Evolutionary conservation across 192 early-diverging fungal genomes (phyloP).

Genomic region (Physocladia obscura): DNA sequence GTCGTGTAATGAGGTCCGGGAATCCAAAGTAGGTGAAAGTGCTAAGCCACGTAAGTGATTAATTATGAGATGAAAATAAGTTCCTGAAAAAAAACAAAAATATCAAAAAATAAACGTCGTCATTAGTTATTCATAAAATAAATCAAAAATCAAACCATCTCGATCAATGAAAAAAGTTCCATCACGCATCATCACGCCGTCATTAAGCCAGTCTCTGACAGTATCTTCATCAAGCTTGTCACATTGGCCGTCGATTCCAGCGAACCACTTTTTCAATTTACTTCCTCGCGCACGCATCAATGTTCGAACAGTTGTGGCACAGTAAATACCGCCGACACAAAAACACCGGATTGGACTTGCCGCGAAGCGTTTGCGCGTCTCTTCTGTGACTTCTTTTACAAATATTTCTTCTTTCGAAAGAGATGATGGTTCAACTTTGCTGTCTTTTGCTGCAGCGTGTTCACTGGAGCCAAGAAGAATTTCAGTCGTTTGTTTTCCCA

Average conservation of each 20-base stretch:
- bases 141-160: conserved; percentile 32
- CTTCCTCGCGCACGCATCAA: conserved; percentile 25
- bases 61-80: conserved; percentile 48
- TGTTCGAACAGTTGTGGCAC: conserved; percentile 39
- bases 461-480: conserved; percentile 25
- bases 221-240: conserved; percentile 19
- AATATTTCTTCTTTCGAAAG: conserved; percentile 23
- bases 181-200: conserved; percentile 30
- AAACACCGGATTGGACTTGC: conserved; percentile 23
- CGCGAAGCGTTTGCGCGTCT: background rate
- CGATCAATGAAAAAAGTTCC: conserved; percentile 45
- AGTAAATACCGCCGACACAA: conserved; percentile 36
- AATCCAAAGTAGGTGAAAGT: conserved; percentile 12
- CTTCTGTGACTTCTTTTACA: conserved; percentile 6
- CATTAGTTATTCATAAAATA: too few species aligned
- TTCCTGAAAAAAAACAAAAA: conserved; percentile 26
- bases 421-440: background rate
- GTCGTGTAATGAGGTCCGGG: background rate
- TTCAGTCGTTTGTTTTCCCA: conserved; percentile 34
- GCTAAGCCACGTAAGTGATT: conserved; percentile 50
- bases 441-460: background rate
- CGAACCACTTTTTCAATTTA: conserved; percentile 26
- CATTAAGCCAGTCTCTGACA: conserved; percentile 22
- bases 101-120: background rate
- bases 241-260: conserved; percentile 9